A percentile compares a stretch with the other conserved stretches of the same genome.
phyloP scores from a whole-genome alignment of 2,329 filamentous ascomycete genomes.

The Phyllosticta citrichinensis region DNA sequence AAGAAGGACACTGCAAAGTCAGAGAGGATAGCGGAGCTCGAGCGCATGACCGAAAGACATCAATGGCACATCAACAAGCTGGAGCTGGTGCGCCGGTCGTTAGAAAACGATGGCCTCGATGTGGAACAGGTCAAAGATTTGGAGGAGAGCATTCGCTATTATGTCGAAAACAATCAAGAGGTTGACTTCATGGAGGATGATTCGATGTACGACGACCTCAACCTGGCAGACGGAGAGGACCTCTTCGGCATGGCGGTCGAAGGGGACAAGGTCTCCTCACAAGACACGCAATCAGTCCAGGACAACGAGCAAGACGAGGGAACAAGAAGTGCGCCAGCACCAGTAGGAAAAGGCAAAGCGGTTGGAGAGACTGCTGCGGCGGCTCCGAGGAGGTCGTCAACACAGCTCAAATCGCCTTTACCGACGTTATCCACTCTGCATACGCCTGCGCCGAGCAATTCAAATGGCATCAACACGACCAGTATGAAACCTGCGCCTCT shows the following conservation, averaged over 20 bases:
- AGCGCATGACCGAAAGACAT: slow-evolving; percentile 76
- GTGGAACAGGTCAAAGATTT: slow-evolving; percentile 77
- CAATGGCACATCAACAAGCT: slow-evolving; percentile 94
- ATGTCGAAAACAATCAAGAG: slow-evolving; percentile 81
- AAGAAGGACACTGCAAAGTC: slow-evolving; percentile 78
- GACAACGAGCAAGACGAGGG: slow-evolving; percentile 63
- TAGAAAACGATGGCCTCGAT: slow-evolving; percentile 90
- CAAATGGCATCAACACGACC: slow-evolving; percentile 49
- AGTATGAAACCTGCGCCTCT: slow-evolving; percentile 88
- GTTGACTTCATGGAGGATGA: slow-evolving; percentile 92
- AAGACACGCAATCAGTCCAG: slow-evolving; percentile 85
- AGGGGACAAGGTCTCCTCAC: slow-evolving; percentile 82
- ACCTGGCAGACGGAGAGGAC: slow-evolving; percentile 85
- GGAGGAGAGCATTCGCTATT: slow-evolving; percentile 89
- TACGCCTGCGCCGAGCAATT: slow-evolving; percentile 53
- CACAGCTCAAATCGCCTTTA: slow-evolving; percentile 85
- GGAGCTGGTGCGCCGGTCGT: slow-evolving; percentile 76
- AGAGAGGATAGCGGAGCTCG: slow-evolving; percentile 79
- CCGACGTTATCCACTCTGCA: slow-evolving; percentile 89
- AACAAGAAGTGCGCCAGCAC: slow-evolving; percentile 39
- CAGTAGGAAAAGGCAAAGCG: slow-evolving; percentile 44
- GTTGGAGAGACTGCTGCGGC: slow-evolving; percentile 46
- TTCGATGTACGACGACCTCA: slow-evolving; percentile 86
- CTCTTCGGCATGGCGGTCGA: slow-evolving; percentile 72
- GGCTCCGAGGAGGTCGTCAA: slow-evolving; percentile 62